A percentile compares a stretch with the other conserved stretches of the same genome.
phyloP scores from a whole-genome alignment of 106 monocot species.

The Posidonia australis region DNA sequence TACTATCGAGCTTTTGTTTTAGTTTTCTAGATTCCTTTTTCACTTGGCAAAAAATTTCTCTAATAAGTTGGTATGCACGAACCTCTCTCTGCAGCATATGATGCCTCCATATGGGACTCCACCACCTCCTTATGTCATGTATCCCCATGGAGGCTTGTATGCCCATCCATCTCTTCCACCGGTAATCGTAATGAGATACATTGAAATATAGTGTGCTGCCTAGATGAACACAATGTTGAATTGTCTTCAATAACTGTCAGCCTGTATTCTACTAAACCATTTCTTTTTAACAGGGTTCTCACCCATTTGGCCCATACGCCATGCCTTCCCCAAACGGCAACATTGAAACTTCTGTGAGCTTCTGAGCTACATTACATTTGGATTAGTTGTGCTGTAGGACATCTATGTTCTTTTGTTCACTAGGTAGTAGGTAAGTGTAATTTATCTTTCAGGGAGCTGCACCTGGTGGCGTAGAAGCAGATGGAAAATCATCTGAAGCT shows the following conservation, averaged over 20 bases:
- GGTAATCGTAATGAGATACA: slow-evolving; percentile 26
- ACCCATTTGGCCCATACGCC: slow-evolving; percentile 72
- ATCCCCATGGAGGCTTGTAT: slow-evolving; percentile 74
- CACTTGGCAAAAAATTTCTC: neutral
- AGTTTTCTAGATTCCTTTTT: neutral
- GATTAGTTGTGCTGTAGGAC: neutral
- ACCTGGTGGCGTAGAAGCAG: slow-evolving; percentile 31
- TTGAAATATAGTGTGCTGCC: neutral
- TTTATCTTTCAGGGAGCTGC: slow-evolving; percentile 35
- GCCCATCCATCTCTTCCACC: slow-evolving; percentile 75
- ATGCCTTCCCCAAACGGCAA: slow-evolving; percentile 69
- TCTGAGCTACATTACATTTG: neutral
- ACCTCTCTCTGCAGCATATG: slow-evolving; percentile 37
- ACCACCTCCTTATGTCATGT: slow-evolving; percentile 81
- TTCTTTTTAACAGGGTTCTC: slow-evolving; percentile 45
- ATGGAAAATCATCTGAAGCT: slow-evolving; percentile 61
- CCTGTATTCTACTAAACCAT: neutral
- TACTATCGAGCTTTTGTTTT: neutral
- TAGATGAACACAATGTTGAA: neutral
- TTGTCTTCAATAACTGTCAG: neutral
- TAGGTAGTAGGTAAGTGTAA: neutral
- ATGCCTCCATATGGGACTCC: slow-evolving; percentile 87
- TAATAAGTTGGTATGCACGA: neutral
- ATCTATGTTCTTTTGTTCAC: neutral
- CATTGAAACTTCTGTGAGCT: slow-evolving; percentile 70